phyloP scores from a whole-genome alignment of 1,284 basidiomycete genomes.

The Sphagnurus paluster region DNA sequence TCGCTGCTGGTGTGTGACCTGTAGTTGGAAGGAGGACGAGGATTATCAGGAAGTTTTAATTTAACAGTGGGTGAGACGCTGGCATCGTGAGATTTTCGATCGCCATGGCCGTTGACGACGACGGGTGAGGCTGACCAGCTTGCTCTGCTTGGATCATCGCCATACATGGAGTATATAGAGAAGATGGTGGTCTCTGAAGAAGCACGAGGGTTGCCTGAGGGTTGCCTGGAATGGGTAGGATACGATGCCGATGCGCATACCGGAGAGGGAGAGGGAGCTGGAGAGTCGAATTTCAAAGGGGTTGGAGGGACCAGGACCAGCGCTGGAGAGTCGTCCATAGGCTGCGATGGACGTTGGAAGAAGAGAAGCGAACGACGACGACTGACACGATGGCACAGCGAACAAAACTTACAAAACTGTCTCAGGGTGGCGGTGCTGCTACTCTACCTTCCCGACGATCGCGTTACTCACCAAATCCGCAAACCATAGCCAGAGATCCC shows the following conservation, averaged over 20 bases:
- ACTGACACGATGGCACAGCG: slow-evolving; percentile 3
- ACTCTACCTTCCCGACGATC: neutral
- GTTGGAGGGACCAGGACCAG: slow-evolving; percentile 44
- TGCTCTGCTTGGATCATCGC: slow-evolving; percentile 41
- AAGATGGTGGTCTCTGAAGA: slow-evolving; percentile 66
- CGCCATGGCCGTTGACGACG: slow-evolving; percentile 23
- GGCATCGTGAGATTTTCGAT: slow-evolving; percentile 26
- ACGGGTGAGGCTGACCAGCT: slow-evolving; percentile 31
- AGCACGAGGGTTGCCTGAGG: slow-evolving; percentile 24
- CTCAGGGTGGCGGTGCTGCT: slow-evolving; percentile 3
- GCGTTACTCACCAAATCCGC: neutral
- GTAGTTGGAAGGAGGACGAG: slow-evolving; percentile 25
- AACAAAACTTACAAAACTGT: neutral
- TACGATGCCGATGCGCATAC: slow-evolving; percentile 18
- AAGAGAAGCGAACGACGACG: slow-evolving; percentile 1
- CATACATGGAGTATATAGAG: slow-evolving; percentile 82
- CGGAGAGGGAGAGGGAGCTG: slow-evolving; percentile 16
- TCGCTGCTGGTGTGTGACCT: slow-evolving; percentile 24
- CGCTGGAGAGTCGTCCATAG: slow-evolving; percentile 46
- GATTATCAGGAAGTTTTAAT: slow-evolving; percentile 29
- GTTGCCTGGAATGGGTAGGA: slow-evolving; percentile 18
- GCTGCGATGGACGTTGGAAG: neutral
- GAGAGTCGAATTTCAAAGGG: slow-evolving; percentile 28
- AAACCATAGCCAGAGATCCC: neutral
- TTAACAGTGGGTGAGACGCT: slow-evolving; percentile 28